Evolutionary conservation across 2,329 filamentous ascomycete species (phyloP), one percentile per base, ranked within the genome.

Genomic region (Pseudogymnoascus sp.): DNA sequence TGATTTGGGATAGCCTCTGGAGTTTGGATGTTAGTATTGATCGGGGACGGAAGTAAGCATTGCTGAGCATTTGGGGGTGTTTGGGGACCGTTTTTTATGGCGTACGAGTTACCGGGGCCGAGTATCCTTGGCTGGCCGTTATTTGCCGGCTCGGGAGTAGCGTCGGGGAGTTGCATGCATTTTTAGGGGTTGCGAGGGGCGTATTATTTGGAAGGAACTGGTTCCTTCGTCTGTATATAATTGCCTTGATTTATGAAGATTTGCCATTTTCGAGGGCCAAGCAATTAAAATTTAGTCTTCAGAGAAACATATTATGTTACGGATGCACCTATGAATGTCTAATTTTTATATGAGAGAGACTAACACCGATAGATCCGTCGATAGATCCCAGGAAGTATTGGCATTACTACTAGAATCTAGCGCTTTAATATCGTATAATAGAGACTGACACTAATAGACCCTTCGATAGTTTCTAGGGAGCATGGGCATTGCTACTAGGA

Each of bases 1-100:
- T 85, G 3, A 77, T 86, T 8, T 87, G 83, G 83, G 83, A 86
- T 66, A 79, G 81, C 10, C 72, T 87, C 13, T 87, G 84, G 84
- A 83, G 78, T 65, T 69, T 86, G 27, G 83, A 87, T 67, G 77
- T 85, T 52, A 83, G 76, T 65, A 79, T 82, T 59, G 82, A 82
- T 66, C 79, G 77, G 63, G 72, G 68, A 9, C 42, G 55, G 10
- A 66, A 61, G 62, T 59, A 55, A 5, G n/a, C 4, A 3, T 4
- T n/a, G 48, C 5, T 18, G 4, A 27, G 27, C 6, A 12, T 45
- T 8, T 9, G 25, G 25, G 25, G 48, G 15, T 12, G 48, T 33
- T 21, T 55, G 48, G 27, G 37, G 37, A 2, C 5, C n/a, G 21
- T 7, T 48, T 52, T 52, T 52, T 29, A 4, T 52, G 45, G 25